A percentile compares a stretch with the other conserved stretches of the same genome.
These are phyloP conservation scores for Parmelia sp. DNA, from an alignment of 495 filamentous ascomycete species.

Conservation along the genomic window DNA sequence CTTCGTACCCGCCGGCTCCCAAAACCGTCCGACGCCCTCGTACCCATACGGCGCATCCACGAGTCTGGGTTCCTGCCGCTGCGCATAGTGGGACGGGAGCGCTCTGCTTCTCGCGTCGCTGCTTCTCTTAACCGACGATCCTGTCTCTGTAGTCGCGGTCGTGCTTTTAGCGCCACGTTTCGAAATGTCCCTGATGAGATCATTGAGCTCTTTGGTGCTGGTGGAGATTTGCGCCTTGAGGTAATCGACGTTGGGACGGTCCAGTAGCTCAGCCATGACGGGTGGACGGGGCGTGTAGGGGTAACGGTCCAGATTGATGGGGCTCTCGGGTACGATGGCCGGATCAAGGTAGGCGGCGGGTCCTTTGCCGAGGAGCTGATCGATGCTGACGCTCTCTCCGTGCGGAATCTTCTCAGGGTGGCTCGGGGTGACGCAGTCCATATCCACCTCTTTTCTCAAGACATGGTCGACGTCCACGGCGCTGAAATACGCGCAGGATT, in stretches of 20 bases:
- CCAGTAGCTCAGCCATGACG: slow-evolving; percentile 65
- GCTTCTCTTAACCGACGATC: slow-evolving; percentile 22
- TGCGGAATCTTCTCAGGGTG: slow-evolving; percentile 71
- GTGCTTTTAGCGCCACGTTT: slow-evolving; percentile 22
- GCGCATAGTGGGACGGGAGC: slow-evolving; percentile 26
- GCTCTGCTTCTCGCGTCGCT: slow-evolving; percentile 26
- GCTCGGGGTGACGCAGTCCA: slow-evolving; percentile 92
- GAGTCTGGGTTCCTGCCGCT: slow-evolving; percentile 43
- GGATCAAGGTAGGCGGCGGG: slow-evolving; percentile 58
- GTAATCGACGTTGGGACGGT: slow-evolving; percentile 52
- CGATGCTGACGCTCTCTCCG: slow-evolving; percentile 80
- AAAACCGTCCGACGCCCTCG: slow-evolving; percentile 7
- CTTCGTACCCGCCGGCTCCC: slow-evolving; percentile 10
- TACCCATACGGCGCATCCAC: slow-evolving; percentile 36
- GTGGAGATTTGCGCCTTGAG: slow-evolving; percentile 78
- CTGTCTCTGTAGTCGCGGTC: slow-evolving; percentile 15
- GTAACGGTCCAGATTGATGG: slow-evolving; percentile 49
- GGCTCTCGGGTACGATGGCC: slow-evolving; percentile 47
- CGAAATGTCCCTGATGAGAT: slow-evolving; percentile 58
- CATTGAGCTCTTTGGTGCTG: slow-evolving; percentile 64
- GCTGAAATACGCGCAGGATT: slow-evolving; percentile 90
- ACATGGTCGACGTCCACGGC: slow-evolving; percentile 92
- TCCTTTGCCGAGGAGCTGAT: slow-evolving; percentile 63
- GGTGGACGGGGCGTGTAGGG: slow-evolving; percentile 64
- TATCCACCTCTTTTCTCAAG: slow-evolving; percentile 92